Evolutionary conservation across 2,329 filamentous ascomycete genomes (phyloP).

Genomic region (Penicillium sp.): DNA sequence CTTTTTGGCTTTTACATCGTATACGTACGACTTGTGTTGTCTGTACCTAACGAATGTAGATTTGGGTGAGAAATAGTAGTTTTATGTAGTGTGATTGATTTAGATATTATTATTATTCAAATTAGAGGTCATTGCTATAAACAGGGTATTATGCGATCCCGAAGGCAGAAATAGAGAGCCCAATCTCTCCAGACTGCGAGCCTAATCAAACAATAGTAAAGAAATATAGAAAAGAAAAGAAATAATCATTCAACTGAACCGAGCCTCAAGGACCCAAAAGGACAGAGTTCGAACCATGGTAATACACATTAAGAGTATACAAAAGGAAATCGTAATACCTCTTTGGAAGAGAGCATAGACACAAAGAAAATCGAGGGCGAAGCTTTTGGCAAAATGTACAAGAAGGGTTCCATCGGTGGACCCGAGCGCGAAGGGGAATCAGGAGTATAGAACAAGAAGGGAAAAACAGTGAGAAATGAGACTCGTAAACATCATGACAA

Average conservation of each 20-base stretch:
- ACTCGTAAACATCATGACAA: conserved; percentile 17
- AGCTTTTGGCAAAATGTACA: conserved; percentile 20
- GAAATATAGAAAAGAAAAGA: background rate
- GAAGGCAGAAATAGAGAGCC: background rate
- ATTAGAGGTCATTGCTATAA: background rate
- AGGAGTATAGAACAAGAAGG: conserved; percentile 11
- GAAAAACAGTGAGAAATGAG: conserved; percentile 15
- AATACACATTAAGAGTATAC: conserved; percentile 24
- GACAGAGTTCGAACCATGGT: conserved; percentile 15
- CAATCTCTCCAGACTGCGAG: background rate
- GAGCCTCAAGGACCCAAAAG: background rate
- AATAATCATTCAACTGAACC: background rate
- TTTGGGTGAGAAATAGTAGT: background rate
- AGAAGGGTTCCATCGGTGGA: conserved; percentile 1
- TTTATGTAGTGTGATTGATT: background rate
- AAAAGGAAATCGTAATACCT: conserved; percentile 13
- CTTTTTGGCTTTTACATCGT: background rate
- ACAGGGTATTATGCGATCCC: background rate
- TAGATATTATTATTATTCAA: background rate
- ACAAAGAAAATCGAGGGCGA: conserved; percentile 8
- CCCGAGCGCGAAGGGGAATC: conserved; percentile 13
- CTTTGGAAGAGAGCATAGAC: conserved; percentile 1
- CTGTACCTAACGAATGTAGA: background rate
- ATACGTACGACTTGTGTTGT: background rate
- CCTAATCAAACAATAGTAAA: background rate